A percentile compares a stretch with the other conserved stretches of the same genome.
Evolutionary conservation across 2,329 filamentous ascomycete species (phyloP).

Genomic region (Colletotrichum tropicicola): DNA sequence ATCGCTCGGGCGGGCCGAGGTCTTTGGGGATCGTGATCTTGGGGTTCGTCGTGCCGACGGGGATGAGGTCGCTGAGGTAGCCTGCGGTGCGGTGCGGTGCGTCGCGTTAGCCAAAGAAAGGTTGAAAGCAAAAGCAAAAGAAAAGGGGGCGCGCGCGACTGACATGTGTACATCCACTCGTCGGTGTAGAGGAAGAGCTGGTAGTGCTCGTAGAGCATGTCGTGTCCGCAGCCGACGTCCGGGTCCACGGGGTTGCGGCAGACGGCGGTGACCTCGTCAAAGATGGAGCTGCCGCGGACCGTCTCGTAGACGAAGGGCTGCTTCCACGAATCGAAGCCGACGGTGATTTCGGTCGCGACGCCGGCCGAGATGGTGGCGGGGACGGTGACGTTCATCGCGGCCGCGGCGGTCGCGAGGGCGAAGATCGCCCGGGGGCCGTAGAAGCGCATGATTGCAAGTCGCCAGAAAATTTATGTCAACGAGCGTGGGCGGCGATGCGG

Average conservation of each 20-base stretch:
- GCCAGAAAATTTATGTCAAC: no score
- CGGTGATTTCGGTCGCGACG: slow-evolving; percentile 13
- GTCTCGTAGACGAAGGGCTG: slow-evolving; percentile 20
- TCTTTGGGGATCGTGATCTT: slow-evolving; percentile 1
- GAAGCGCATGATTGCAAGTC: not conserved
- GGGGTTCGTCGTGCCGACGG: not conserved
- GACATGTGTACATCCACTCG: slow-evolving; percentile 3
- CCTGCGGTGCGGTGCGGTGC: not conserved
- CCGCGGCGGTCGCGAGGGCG: not conserved
- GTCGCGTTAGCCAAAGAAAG: no score
- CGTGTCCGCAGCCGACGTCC: slow-evolving; percentile 1
- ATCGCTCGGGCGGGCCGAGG: not conserved
- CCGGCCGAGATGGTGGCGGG: not conserved
- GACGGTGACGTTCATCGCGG: slow-evolving; percentile 7
- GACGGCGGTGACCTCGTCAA: not conserved
- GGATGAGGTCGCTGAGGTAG: slow-evolving; percentile 1
- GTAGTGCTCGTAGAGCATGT: slow-evolving; percentile 13
- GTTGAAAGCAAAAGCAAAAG: not conserved
- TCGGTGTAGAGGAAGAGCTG: slow-evolving; percentile 2
- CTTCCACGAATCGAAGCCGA: slow-evolving; percentile 17
- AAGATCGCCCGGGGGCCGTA: not conserved
- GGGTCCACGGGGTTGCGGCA: slow-evolving; percentile 4
- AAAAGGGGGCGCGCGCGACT: not conserved
- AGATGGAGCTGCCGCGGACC: slow-evolving; percentile 2
- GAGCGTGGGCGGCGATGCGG: fast-evolving